phyloP scores from a whole-genome alignment of 176 grass and related monocot species.

The Metroxylon sagu region DNA sequence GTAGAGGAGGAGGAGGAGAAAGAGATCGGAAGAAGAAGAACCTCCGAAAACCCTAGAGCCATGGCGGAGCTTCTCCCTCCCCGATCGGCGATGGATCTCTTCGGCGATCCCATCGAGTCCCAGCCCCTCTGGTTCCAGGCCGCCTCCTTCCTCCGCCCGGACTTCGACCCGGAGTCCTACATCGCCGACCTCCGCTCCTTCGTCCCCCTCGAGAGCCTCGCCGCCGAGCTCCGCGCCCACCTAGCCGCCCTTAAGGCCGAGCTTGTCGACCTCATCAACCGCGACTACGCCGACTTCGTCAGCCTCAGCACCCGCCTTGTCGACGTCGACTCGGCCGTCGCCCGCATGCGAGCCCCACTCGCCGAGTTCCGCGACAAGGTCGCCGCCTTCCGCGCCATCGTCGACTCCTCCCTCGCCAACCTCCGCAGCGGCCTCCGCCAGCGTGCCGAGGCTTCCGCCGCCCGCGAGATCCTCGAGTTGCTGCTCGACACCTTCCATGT shows the following conservation, averaged over 20 bases:
- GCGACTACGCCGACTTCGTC: conserved; percentile 92
- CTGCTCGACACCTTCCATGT: conserved; percentile 96
- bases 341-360: conserved; percentile 59
- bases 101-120: conserved; percentile 82
- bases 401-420: conserved; percentile 31
- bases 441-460: conserved; percentile 39
- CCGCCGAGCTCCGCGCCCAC: conserved; percentile 68
- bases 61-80: conserved; percentile 41
- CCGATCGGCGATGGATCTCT: conserved; percentile 56
- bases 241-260: conserved; percentile 73
- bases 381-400: conserved; percentile 37
- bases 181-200: conserved; percentile 81
- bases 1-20: too few species aligned
- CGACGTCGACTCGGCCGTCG: conserved; percentile 64
- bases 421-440: conserved; percentile 61
- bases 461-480: conserved; percentile 78
- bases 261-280: conserved; percentile 93
- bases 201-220: conserved; percentile 90
- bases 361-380: conserved; percentile 81
- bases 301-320: conserved; percentile 74
- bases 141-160: conserved; percentile 43
- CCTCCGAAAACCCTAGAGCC: not conserved
- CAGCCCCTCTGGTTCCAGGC: conserved; percentile 78
- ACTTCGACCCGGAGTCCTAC: conserved; percentile 75
- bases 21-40: not conserved